Percentiles rank a stretch among this genome's conserved stretches.
Evolutionary conservation across 2,329 filamentous ascomycete genomes (phyloP).

Genomic region (Phoma sp.): DNA sequence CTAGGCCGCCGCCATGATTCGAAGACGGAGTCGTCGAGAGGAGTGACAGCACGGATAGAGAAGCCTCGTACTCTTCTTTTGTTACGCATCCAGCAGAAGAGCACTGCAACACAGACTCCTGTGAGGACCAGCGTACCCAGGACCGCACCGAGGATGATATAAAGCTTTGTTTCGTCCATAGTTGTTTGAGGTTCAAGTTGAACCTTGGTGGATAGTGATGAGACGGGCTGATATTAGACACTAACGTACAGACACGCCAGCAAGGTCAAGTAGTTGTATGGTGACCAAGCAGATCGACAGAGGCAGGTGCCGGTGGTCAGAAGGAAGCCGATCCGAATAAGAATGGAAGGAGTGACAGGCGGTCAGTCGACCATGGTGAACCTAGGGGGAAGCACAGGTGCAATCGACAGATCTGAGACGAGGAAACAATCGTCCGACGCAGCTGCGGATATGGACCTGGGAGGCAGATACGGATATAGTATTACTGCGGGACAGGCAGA

Average conservation of each 20-base stretch:
- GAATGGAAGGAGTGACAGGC: slow-evolving; percentile 18
- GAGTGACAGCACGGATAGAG: slow-evolving; percentile 46
- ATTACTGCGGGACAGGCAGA: slow-evolving; percentile 33
- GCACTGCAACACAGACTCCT: slow-evolving; percentile 33
- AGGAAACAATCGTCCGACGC: slow-evolving; percentile 30
- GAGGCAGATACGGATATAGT: slow-evolving; percentile 40
- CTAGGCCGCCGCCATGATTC: slow-evolving; percentile 50
- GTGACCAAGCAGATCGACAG: slow-evolving; percentile 11
- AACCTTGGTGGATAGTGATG: slow-evolving; percentile 3
- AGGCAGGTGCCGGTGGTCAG: slow-evolving; percentile 19
- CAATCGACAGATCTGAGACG: slow-evolving; percentile 21
- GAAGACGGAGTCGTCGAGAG: slow-evolving; percentile 49
- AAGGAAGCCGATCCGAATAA: slow-evolving; percentile 21
- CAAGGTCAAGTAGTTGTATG: slow-evolving; percentile 2
- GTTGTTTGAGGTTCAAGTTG: slow-evolving; percentile 1
- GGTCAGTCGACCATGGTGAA: slow-evolving; percentile 37
- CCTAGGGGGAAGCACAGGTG: slow-evolving; percentile 30
- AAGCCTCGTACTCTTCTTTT: slow-evolving; percentile 44
- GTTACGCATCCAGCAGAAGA: slow-evolving; percentile 43
- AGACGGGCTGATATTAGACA: slow-evolving; percentile 5
- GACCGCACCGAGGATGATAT: slow-evolving; percentile 46
- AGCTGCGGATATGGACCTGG: slow-evolving; percentile 27
- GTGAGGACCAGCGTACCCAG: slow-evolving; percentile 42
- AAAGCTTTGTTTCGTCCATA: slow-evolving; percentile 43
- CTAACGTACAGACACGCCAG: slow-evolving; percentile 5